phyloP scores from a whole-genome alignment of 2,329 filamentous ascomycete species.

The Aspergillus sojae region DNA sequence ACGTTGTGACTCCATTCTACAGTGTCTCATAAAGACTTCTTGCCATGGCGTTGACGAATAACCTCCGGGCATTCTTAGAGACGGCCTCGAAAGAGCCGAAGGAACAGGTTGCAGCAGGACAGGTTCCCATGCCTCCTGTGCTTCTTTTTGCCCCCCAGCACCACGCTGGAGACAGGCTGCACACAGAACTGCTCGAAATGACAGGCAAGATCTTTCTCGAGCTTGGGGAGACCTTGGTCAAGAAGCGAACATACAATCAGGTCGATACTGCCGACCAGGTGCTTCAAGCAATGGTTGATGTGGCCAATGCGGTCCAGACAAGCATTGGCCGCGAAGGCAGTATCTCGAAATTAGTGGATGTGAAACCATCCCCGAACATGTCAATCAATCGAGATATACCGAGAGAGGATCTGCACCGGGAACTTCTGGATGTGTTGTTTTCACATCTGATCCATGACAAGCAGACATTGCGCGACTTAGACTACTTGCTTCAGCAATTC shows the following conservation, averaged over 20 bases:
- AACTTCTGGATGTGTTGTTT: background rate
- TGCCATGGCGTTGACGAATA: background rate
- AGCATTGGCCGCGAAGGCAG: background rate
- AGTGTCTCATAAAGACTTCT: too few species aligned
- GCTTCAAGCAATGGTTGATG: background rate
- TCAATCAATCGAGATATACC: background rate
- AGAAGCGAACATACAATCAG: background rate
- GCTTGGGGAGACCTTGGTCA: background rate
- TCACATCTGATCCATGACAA: background rate
- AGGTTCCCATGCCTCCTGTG: background rate
- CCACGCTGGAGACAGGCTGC: background rate
- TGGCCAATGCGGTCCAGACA: background rate
- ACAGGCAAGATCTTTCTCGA: background rate
- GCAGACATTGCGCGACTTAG: background rate
- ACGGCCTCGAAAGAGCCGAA: background rate
- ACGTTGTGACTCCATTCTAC: too few species aligned
- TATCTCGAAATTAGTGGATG: background rate
- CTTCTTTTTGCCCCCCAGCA: background rate
- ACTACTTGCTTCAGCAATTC: background rate
- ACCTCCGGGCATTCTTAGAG: background rate
- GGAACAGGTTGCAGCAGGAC: background rate
- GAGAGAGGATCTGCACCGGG: background rate
- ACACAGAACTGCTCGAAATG: background rate
- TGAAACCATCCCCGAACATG: background rate
- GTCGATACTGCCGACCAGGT: background rate